Percentiles rank a stretch among this genome's conserved stretches.
Evolutionary conservation across 2,329 filamentous ascomycete species (phyloP).

Genomic region (Fusarium haematococcum): DNA sequence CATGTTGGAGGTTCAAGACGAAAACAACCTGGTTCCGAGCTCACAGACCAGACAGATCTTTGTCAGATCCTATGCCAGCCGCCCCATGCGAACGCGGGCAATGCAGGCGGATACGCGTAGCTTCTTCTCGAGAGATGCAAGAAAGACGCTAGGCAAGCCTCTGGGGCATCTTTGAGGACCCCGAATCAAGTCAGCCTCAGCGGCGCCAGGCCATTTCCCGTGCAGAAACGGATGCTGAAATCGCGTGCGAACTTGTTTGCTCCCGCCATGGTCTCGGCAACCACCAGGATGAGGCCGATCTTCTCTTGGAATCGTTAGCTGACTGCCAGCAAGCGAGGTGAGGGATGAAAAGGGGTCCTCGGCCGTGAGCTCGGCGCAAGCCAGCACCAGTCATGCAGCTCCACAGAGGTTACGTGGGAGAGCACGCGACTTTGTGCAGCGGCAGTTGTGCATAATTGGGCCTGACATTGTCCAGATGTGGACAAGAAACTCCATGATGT

Average conservation of each 20-base stretch:
- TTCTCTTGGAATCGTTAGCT: constrained; percentile 30
- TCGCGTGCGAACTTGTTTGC: constrained; percentile 11
- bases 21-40: constrained; percentile 8
- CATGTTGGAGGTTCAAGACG: neutral
- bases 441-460: constrained; percentile 31
- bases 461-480: constrained; percentile 12
- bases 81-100: constrained; percentile 25
- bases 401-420: constrained; percentile 20
- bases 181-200: constrained; percentile 30
- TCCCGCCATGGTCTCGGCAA: constrained; percentile 23
- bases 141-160: constrained; percentile 29
- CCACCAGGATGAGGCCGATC: constrained; percentile 34
- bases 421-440: constrained; percentile 43
- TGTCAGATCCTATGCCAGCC: constrained; percentile 32
- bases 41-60: constrained; percentile 29
- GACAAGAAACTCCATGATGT: constrained; percentile 35
- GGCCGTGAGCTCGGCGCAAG: constrained; percentile 38
- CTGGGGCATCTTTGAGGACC: constrained; percentile 17
- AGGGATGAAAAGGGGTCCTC: constrained; percentile 38
- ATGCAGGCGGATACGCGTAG: constrained; percentile 10
- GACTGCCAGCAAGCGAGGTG: constrained; percentile 34
- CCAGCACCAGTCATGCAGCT: constrained; percentile 30
- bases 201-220: constrained; percentile 18
- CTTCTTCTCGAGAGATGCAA: constrained; percentile 10
- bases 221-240: neutral